These are phyloP conservation scores for Chaetomiaceae sp. DNA, from an alignment of 2,329 filamentous ascomycete genomes.

Conservation along the genomic window DNA sequence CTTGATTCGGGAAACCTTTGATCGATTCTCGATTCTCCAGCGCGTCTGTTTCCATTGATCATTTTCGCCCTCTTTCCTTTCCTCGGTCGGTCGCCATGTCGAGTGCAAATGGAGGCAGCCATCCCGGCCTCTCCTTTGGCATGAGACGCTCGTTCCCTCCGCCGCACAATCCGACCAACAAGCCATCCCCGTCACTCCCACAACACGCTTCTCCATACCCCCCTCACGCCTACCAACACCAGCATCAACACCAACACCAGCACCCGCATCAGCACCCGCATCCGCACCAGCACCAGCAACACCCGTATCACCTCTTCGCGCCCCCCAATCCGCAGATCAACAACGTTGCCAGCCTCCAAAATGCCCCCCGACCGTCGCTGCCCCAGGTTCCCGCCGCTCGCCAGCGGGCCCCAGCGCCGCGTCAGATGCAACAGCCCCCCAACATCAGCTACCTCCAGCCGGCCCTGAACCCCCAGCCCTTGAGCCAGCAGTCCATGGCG, in stretches of 20 bases:
- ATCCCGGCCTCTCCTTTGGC: constrained; percentile 50
- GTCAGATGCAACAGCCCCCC: constrained; percentile 40
- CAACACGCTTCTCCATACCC: constrained; percentile 50
- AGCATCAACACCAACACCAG: constrained; percentile 31
- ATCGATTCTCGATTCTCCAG: constrained; percentile 16
- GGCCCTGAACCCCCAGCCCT: constrained; percentile 31
- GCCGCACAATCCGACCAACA: constrained; percentile 47
- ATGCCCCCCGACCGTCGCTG: constrained; percentile 38
- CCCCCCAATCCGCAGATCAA: constrained; percentile 43
- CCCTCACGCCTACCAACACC: constrained; percentile 44
- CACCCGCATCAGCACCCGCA: constrained; percentile 36
- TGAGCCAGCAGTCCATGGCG: constrained; percentile 7
- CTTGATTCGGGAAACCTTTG: constrained; percentile 12
- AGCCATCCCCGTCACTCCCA: constrained; percentile 49
- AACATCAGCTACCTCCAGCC: constrained; percentile 33
- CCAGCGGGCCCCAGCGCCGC: constrained; percentile 41
- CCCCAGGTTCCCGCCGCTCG: constrained; percentile 42
- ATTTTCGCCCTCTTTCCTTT: constrained; percentile 7
- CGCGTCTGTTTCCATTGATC: constrained; percentile 13
- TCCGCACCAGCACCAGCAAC: constrained; percentile 25
- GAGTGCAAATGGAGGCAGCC: constrained; percentile 39
- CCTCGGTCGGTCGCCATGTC: constrained; percentile 30
- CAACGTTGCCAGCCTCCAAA: constrained; percentile 45
- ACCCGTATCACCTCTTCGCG: constrained; percentile 50
- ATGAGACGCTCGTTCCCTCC: constrained; percentile 46